Evolutionary conservation across 23 red algal genomes (phyloP).

Genomic region (Gracilariopsis chorda): DNA sequence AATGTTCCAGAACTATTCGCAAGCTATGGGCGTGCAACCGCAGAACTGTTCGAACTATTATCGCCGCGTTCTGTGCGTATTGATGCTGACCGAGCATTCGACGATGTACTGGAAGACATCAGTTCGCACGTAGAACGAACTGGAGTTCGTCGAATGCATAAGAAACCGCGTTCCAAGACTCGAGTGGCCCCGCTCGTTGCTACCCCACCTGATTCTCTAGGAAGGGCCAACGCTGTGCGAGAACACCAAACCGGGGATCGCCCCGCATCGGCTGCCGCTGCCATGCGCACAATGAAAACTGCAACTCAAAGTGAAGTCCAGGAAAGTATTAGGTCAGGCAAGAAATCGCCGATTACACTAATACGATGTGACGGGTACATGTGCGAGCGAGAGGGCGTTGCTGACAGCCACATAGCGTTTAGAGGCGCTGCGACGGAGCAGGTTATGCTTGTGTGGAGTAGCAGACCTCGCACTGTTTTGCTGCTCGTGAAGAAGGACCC

Average conservation of each 20-base stretch:
- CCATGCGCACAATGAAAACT: conserved; percentile 30
- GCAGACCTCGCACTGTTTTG: conserved; percentile 73
- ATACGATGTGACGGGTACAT: conserved; percentile 98
- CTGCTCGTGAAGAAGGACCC: conserved; percentile 87
- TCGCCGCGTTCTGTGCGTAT: conserved; percentile 18
- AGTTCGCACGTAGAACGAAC: not conserved
- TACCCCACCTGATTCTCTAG: conserved; percentile 32
- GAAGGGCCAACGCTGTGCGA: not conserved
- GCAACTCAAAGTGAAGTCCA: not conserved
- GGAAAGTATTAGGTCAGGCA: not conserved
- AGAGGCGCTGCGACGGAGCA: conserved; percentile 96
- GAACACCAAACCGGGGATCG: conserved; percentile 22
- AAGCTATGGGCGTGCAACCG: conserved; percentile 45
- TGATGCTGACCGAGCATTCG: conserved; percentile 57
- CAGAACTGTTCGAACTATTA: conserved; percentile 41
- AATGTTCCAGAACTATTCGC: conserved; percentile 47
- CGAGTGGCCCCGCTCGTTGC: conserved; percentile 20
- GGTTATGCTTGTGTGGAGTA: conserved; percentile 99
- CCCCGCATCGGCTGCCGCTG: conserved; percentile 38
- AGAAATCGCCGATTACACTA: conserved; percentile 86
- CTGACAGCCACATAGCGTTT: conserved; percentile 87
- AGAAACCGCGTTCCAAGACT: not conserved
- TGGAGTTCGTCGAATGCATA: not conserved
- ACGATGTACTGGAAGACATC: conserved; percentile 57
- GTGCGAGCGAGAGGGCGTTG: conserved; percentile 92